Evolutionary conservation across 305 asterid species (phyloP), one percentile per base, ranked within the genome.

Genomic region (Fraxinus floribunda): DNA sequence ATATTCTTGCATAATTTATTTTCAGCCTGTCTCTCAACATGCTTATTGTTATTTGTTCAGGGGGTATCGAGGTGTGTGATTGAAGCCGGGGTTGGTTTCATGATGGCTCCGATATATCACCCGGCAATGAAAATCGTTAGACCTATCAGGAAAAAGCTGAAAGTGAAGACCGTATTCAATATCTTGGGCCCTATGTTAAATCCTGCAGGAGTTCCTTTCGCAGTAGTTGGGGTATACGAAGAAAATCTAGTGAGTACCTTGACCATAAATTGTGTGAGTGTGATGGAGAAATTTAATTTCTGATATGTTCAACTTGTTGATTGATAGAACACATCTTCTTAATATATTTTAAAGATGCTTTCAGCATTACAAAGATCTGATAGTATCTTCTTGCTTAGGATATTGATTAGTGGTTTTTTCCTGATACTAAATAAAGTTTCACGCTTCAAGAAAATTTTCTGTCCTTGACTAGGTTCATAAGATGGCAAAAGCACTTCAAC

Each of bases 41-140:
- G 74, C 73, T 38, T 38, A 38, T 26, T 29, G 36, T 66, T 66
- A 66, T 66, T 66, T 66, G 74, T 66, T 66, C 82, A 91, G 93
- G 90, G 89, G 30, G 92, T 91, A 26, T 88, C 82, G 83, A 79
- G 68, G 34, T 91, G 94, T 9, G 85, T 90, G 79, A 87, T 87
- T 84, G 88, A 91, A 85, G 89, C 84, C 8, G 91, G 93, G 68
- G 90, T 90, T 3, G 93, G 93, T 72, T 91, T 91, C 78, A 91
- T 91, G 93, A 90, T 91, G 91, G 89, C 94, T 4, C 92, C 94
- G 6, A 77, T 78, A 81, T 88, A 88, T 82, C 91, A 91, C 81
- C 93, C 93, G 6, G 94, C 94, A 46, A 91, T 91, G 93, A 91
- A 85, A 84, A 85, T 83, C 3, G 88, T 91, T 80, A 91, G 87